Evolutionary conservation across 73 alveolate genomes (phyloP).

Genomic region (Breviolum minutum): DNA sequence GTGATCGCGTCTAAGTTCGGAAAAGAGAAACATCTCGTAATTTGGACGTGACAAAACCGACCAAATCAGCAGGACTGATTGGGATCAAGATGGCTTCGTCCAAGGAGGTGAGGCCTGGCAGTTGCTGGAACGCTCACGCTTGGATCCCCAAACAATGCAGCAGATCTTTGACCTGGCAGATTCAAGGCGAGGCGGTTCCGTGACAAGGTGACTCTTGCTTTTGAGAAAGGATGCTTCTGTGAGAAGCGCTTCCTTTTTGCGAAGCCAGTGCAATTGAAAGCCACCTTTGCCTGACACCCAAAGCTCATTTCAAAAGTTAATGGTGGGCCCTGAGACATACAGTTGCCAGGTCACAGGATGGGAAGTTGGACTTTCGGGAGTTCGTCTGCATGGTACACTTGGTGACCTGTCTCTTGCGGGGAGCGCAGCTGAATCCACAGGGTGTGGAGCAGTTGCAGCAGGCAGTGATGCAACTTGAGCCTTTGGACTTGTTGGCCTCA

Average conservation of each 20-base stretch:
- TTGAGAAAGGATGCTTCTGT: neutral
- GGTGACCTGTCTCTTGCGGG: conserved; percentile 71
- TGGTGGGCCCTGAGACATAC: neutral
- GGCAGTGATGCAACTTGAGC: conserved; percentile 62
- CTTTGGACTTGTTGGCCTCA: conserved; percentile 56
- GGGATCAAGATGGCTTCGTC: conserved; percentile 84
- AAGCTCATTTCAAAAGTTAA: too few relatives aligned
- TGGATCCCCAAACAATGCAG: conserved; percentile 26
- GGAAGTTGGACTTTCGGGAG: conserved; percentile 67
- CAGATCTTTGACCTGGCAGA: conserved; percentile 38
- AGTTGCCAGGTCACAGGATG: conserved; percentile 33
- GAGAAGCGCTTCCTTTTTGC: neutral
- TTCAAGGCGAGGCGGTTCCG: neutral
- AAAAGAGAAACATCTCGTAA: too few relatives aligned
- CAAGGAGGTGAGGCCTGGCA: conserved; percentile 53
- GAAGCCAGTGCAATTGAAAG: too few relatives aligned
- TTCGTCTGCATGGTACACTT: conserved; percentile 66
- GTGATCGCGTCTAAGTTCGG: too few relatives aligned
- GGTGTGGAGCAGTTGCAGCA: conserved; percentile 38
- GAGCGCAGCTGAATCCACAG: neutral
- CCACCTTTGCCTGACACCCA: too few relatives aligned
- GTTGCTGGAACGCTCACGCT: conserved; percentile 62
- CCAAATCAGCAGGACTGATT: conserved; percentile 4
- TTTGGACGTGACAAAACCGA: neutral
- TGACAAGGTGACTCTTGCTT: neutral